Evolutionary conservation across 208 protist species (phyloP).

Genomic region (Acanthamoeba lugdunensis): DNA sequence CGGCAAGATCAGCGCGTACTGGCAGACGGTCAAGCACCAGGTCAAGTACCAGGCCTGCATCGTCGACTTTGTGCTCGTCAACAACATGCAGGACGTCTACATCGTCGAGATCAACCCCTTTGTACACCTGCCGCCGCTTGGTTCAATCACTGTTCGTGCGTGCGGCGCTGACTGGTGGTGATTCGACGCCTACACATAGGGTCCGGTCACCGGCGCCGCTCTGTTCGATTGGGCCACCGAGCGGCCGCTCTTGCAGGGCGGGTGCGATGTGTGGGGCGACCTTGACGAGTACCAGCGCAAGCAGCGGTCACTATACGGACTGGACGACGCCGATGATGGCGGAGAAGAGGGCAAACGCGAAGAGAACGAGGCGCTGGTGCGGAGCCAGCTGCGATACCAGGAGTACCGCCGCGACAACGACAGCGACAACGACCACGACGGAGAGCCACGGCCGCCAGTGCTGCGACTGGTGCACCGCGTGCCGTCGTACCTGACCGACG

Average conservation of each 20-base stretch:
- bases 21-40: neutral
- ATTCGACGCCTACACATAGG: neutral
- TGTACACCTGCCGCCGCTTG: neutral
- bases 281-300: neutral
- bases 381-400: neutral
- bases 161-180: too few relatives aligned
- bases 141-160: too few relatives aligned
- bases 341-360: neutral
- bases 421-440: neutral
- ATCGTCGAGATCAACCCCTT: conserved; percentile 71
- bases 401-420: neutral
- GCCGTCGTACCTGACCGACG: conserved; percentile 6
- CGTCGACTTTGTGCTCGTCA: conserved; percentile 69
- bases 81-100: conserved; percentile 43
- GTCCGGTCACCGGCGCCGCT: conserved; percentile 32
- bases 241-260: conserved; percentile 6
- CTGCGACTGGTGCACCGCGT: neutral
- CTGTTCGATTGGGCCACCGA: conserved; percentile 49
- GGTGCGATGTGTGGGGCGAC: conserved; percentile 43
- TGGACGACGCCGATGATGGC: neutral
- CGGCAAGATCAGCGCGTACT: neutral
- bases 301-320: too few relatives aligned
- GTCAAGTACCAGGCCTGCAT: conserved; percentile 42
- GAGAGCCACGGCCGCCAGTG: neutral
- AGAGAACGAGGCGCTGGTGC: neutral